Percentiles rank a stretch among this genome's conserved stretches.
phyloP scores from a whole-genome alignment of 2,329 filamentous ascomycete species.

The Ceratocystis albifundus region DNA sequence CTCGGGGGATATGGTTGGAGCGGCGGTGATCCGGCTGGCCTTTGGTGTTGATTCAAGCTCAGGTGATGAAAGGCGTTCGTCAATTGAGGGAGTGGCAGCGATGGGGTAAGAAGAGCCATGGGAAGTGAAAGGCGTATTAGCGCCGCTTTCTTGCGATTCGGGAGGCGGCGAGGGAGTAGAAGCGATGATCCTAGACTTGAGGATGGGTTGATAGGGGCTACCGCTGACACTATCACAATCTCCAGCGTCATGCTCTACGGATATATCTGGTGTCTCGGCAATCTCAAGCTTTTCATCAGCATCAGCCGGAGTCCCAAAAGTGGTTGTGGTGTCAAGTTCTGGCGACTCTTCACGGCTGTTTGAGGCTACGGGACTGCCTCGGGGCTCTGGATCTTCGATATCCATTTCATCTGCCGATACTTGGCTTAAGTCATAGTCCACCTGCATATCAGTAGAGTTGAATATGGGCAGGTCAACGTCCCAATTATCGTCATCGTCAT shows the following conservation, averaged over 20 bases:
- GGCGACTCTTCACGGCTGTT: constrained; percentile 4
- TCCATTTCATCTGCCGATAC: constrained; percentile 6
- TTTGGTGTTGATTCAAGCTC: constrained; percentile 11
- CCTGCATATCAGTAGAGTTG: constrained; percentile 19
- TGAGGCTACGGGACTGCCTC: not conserved
- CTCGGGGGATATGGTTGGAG: constrained; percentile 7
- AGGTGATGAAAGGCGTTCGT: constrained; percentile 8
- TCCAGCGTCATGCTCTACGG: not conserved
- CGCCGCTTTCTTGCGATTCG: not conserved
- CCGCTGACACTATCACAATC: not conserved
- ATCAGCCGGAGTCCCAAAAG: not conserved
- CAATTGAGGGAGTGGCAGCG: not conserved
- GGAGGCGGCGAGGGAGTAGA: not conserved
- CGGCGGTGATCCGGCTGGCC: not conserved
- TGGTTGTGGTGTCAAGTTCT: not conserved
- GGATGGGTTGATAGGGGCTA: not conserved
- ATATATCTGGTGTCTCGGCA: constrained; percentile 8
- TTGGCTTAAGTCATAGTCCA: constrained; percentile 15
- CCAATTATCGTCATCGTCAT: constrained; percentile 19
- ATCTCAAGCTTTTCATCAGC: constrained; percentile 1
- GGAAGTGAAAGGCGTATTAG: not conserved
- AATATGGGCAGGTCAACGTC: constrained; percentile 21
- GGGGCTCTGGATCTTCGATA: not conserved
- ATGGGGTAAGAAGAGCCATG: not conserved
- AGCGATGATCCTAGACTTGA: not conserved